Conservation (phyloP, 148 eudicot genomes). For the Heliamphora exappendiculata region DNA sequence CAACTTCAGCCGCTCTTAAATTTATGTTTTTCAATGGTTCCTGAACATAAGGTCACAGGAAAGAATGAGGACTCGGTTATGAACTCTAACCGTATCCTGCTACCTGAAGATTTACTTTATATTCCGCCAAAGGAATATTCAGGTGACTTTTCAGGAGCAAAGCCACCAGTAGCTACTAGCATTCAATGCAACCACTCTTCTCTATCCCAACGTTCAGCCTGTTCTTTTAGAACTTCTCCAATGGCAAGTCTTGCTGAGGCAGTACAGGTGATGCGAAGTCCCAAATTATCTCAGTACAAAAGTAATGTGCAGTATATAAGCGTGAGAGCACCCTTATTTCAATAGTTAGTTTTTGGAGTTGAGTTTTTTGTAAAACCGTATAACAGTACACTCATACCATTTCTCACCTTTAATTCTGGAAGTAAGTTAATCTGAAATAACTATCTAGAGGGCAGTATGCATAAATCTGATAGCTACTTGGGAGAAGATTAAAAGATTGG, state of each 20-base stretch:
- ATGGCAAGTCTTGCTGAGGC: conserved; percentile 31
- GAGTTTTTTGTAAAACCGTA: too few species aligned
- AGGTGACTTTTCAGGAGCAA: conserved; percentile 19
- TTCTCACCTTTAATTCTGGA: conserved; percentile 66
- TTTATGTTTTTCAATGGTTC: conserved; percentile 2
- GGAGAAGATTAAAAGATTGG: background rate
- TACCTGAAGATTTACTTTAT: too few species aligned
- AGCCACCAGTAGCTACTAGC: conserved; percentile 29
- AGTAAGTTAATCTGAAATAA: conserved; percentile 27
- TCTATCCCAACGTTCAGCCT: conserved; percentile 52
- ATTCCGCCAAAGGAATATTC: too few species aligned
- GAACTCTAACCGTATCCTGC: too few species aligned
- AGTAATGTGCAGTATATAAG: too few species aligned
- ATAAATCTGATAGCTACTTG: background rate
- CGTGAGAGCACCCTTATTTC: too few species aligned
- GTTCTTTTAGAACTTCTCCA: conserved; percentile 25
- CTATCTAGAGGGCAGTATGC: background rate
- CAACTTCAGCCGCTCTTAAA: conserved; percentile 3
- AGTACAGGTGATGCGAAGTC: too few species aligned
- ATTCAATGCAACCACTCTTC: conserved; percentile 64
- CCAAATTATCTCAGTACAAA: too few species aligned
- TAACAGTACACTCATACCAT: conserved; percentile 44
- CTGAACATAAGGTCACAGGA: conserved; percentile 4
- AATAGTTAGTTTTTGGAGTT: too few species aligned
- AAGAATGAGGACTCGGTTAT: too few species aligned